Evolutionary conservation across 202 grass and related monocot genomes (phyloP).

Genomic region (Panicum hallii): DNA sequence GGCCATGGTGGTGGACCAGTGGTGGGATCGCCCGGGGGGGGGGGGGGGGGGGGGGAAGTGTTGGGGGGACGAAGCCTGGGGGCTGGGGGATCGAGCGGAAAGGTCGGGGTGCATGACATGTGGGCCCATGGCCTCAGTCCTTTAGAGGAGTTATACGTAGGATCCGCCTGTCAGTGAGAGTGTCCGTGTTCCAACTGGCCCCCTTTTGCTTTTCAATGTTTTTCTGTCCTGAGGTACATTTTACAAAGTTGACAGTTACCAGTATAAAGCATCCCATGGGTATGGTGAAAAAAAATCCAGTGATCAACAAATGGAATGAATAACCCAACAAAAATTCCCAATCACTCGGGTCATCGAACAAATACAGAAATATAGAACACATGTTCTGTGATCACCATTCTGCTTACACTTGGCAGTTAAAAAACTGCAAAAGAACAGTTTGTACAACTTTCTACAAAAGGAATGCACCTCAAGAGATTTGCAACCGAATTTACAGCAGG

Average conservation of each 20-base stretch:
- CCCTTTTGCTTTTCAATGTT: background rate
- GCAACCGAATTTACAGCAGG: conserved; percentile 1
- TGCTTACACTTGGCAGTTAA: background rate
- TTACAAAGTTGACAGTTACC: background rate
- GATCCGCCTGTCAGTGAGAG: background rate
- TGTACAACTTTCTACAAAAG: conserved; percentile 32
- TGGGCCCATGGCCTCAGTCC: background rate
- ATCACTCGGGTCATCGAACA: background rate
- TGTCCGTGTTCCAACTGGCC: background rate
- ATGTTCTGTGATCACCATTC: background rate
- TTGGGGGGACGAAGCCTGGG: background rate
- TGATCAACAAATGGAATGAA: background rate
- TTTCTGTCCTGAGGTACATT: too few relatives aligned
- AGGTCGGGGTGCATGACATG: conserved; percentile 37
- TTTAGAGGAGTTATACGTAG: background rate
- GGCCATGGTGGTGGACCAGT: conserved; percentile 25
- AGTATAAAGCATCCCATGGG: background rate
- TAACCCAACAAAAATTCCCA: background rate
- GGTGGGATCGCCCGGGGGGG: too few relatives aligned
- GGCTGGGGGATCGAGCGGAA: background rate
- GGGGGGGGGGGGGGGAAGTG: too few relatives aligned
- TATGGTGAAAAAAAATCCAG: background rate
- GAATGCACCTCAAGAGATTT: conserved; percentile 22
- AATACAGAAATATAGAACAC: background rate
- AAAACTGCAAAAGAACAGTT: conserved; percentile 17